These are phyloP conservation scores for Fistulinella prunicolor DNA, from an alignment of 768 basidiomycete species.

Conservation along the genomic window DNA sequence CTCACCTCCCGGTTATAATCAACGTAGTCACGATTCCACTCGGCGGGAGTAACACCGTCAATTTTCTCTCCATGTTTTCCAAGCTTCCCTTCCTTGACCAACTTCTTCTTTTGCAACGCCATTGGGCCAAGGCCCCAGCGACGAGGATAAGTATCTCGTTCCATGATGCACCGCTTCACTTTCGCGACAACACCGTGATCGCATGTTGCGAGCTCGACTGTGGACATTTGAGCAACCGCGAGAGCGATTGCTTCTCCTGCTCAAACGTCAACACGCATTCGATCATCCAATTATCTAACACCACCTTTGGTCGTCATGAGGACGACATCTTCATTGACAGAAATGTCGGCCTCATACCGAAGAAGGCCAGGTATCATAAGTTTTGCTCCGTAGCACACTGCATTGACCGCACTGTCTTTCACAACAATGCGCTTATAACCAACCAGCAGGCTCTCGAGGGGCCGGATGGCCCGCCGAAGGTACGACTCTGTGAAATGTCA, in stretches of 20 bases:
- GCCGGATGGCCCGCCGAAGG: conserved; percentile 90
- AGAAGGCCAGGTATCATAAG: conserved; percentile 99
- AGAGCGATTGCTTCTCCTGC: conserved; percentile 90
- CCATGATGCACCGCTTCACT: conserved; percentile 99
- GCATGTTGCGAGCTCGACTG: conserved; percentile 95
- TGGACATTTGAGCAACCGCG: conserved; percentile 96
- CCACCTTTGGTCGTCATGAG: conserved; percentile 97
- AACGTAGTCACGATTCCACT: conserved; percentile 91
- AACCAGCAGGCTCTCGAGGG: conserved; percentile 88
- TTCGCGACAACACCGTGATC: conserved; percentile 99
- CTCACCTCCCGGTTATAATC: conserved; percentile 79
- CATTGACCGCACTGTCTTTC: conserved; percentile 98
- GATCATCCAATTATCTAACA: neutral
- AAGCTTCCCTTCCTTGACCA: conserved; percentile 96
- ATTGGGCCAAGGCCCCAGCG: conserved; percentile 99
- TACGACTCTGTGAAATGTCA: conserved; percentile 71
- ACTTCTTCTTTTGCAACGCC: conserved; percentile 95
- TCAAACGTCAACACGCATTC: conserved; percentile 4
- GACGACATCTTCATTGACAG: conserved; percentile 93
- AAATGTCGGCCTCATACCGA: conserved; percentile 94
- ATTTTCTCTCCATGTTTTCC: conserved; percentile 93
- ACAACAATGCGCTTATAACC: conserved; percentile 99
- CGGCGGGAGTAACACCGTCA: conserved; percentile 80
- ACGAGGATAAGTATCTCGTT: conserved; percentile 95
- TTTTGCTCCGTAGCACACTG: conserved; percentile 98